Conservation (phyloP, 345 rosid genomes). For the Euphorbia peplus region DNA sequence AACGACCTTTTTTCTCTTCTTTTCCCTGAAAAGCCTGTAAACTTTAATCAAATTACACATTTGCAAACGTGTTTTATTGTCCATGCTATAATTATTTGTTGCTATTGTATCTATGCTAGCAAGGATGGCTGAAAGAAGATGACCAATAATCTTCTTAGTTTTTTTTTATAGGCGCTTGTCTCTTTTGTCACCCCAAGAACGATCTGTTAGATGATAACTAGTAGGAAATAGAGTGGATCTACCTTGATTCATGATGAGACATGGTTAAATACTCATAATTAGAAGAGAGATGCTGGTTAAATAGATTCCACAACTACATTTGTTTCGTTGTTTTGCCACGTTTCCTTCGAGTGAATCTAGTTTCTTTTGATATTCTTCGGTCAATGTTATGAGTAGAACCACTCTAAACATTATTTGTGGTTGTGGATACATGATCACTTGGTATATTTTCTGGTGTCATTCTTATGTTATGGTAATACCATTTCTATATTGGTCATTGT, state of each 20-base stretch:
- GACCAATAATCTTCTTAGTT: neutral
- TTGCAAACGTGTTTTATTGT: neutral
- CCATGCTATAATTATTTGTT: neutral
- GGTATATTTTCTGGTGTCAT: neutral
- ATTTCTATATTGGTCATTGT: neutral
- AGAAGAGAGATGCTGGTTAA: neutral
- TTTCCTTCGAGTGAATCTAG: neutral
- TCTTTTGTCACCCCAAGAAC: neutral
- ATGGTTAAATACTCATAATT: neutral
- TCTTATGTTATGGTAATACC: neutral
- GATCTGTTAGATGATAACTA: neutral
- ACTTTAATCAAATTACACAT: neutral
- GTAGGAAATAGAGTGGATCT: neutral
- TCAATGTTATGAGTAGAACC: neutral
- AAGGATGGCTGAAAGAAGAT: neutral
- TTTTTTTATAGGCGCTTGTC: neutral
- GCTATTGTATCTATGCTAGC: neutral
- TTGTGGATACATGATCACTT: neutral
- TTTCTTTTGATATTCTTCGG: neutral
- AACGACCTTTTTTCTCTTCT: neutral
- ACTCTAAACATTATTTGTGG: neutral
- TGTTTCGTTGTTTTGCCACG: neutral
- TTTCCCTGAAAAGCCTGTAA: no score
- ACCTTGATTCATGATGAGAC: neutral
- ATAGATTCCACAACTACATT: neutral